Evolutionary conservation across 2,329 filamentous ascomycete genomes (phyloP).

Genomic region (Clonostachys rosea): DNA sequence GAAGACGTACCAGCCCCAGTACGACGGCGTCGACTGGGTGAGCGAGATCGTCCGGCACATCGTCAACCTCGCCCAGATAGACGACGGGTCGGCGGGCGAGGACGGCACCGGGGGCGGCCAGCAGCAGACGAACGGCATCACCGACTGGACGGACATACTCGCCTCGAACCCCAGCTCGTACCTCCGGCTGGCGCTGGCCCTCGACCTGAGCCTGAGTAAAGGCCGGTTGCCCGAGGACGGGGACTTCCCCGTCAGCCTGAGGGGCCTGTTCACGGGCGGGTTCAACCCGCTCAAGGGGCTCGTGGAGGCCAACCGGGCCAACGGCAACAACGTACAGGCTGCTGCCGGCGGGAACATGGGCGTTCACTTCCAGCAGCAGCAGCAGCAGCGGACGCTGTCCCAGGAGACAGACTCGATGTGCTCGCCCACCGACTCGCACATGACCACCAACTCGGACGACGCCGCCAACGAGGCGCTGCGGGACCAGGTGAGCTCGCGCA

Average conservation of each 20-base stretch:
- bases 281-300: constrained; percentile 26
- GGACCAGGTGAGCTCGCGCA: constrained; percentile 5
- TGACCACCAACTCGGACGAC: constrained; percentile 8
- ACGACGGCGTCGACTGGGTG: constrained; percentile 39
- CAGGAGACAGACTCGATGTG: constrained; percentile 3
- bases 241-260: constrained; percentile 32
- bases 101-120: constrained; percentile 4
- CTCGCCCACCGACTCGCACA: constrained; percentile 10
- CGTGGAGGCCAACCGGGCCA: constrained; percentile 14
- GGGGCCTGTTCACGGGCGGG: constrained; percentile 27
- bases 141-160: constrained; percentile 35
- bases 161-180: constrained; percentile 31
- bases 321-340: neutral
- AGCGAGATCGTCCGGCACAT: constrained; percentile 36
- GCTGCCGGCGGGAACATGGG: neutral
- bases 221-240: constrained; percentile 30
- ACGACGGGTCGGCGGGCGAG: constrained; percentile 14
- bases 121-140: constrained; percentile 13
- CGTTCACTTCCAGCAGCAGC: neutral
- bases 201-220: constrained; percentile 36
- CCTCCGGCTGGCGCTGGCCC: constrained; percentile 33
- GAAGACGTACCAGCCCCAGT: constrained; percentile 38
- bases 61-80: constrained; percentile 32
- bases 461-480: constrained; percentile 6
- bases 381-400: neutral